These are phyloP conservation scores for Arthrobotrys sphaeroides DNA, from an alignment of 2,329 filamentous ascomycete genomes.

Conservation along the genomic window DNA sequence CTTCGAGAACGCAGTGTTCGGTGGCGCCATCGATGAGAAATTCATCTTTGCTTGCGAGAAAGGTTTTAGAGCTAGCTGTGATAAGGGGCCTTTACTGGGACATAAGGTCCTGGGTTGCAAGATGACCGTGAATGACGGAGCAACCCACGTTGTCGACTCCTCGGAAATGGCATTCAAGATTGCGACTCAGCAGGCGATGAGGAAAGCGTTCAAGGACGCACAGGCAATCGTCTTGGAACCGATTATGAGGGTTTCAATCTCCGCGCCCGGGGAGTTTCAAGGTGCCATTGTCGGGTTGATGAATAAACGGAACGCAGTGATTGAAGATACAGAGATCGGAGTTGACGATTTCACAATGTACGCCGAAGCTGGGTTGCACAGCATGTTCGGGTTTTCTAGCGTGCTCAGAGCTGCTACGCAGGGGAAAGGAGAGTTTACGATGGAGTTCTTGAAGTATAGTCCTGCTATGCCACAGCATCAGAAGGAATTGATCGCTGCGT, in stretches of 20 bases:
- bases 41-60: slow-evolving; percentile 94
- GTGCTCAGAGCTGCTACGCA: slow-evolving; percentile 92
- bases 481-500: slow-evolving; percentile 75
- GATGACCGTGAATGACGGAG: slow-evolving; percentile 96
- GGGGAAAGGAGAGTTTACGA: slow-evolving; percentile 97
- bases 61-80: slow-evolving; percentile 83
- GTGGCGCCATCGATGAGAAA: slow-evolving; percentile 93
- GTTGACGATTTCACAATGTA: slow-evolving; percentile 91
- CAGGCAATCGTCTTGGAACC: slow-evolving; percentile 89
- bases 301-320: slow-evolving; percentile 95
- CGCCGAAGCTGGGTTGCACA: slow-evolving; percentile 91
- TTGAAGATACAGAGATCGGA: slow-evolving; percentile 93
- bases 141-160: slow-evolving; percentile 96
- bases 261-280: slow-evolving; percentile 95
- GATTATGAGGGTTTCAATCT: slow-evolving; percentile 97
- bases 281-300: slow-evolving; percentile 92
- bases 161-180: slow-evolving; percentile 95
- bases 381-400: slow-evolving; percentile 97
- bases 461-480: slow-evolving; percentile 87
- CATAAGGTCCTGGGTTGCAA: slow-evolving; percentile 88
- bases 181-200: slow-evolving; percentile 95
- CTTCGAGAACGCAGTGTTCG: slow-evolving; percentile 87
- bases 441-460: slow-evolving; percentile 98
- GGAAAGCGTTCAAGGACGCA: slow-evolving; percentile 85
- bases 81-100: slow-evolving; percentile 88